phyloP scores from a whole-genome alignment of 208 protist genomes.

The Leishmania tropica region DNA sequence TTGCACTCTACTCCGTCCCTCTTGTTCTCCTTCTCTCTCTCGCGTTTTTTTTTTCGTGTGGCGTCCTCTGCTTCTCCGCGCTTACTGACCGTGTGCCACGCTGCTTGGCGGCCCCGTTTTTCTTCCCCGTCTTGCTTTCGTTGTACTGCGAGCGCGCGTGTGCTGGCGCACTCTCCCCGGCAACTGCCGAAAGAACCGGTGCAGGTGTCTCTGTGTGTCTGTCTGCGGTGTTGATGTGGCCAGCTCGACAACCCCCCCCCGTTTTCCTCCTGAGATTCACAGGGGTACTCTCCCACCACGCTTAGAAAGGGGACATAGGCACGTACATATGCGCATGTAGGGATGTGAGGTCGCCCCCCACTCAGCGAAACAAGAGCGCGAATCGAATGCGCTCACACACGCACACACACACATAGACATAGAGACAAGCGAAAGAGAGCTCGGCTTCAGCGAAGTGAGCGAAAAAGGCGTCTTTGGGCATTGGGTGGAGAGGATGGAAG shows the following conservation, averaged over 20 bases:
- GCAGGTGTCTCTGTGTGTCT: not conserved
- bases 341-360: not conserved
- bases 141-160: not conserved
- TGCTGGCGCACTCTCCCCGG: not conserved
- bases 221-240: not conserved
- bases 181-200: not conserved
- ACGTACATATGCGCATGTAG: not conserved
- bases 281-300: not conserved
- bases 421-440: not conserved
- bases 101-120: not conserved
- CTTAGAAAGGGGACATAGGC: not conserved
- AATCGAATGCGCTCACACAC: not conserved
- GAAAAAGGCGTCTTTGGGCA: not conserved
- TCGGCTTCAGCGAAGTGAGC: not conserved
- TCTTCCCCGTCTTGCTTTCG: too few relatives aligned
- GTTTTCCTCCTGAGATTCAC: not conserved
- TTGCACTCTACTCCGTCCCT: not conserved
- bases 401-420: not conserved
- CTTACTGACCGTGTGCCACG: not conserved
- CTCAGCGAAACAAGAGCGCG: not conserved
- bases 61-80: not conserved
- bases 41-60: not conserved
- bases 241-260: not conserved
- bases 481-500: not conserved
- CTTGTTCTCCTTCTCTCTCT: not conserved